phyloP scores from a whole-genome alignment of 2,329 filamentous ascomycete genomes.

The Aspergillus spinulosporus region DNA sequence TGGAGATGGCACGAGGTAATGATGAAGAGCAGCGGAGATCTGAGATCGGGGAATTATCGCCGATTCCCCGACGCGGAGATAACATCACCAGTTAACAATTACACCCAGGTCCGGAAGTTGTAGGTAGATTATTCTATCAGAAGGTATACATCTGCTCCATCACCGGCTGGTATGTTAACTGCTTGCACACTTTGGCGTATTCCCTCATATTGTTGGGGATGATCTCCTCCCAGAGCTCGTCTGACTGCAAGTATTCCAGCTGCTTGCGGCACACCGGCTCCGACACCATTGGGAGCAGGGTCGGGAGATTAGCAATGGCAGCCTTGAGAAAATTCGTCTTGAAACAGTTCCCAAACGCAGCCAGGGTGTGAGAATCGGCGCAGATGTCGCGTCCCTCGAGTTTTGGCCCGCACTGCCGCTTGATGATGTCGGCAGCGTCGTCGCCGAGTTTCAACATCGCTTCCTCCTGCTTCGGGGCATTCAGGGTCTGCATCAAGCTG shows the following conservation, averaged over 20 bases:
- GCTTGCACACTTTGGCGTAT: conserved; percentile 34
- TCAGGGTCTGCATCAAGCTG: conserved; percentile 32
- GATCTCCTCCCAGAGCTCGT: conserved; percentile 35
- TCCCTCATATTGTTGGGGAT: conserved; percentile 39
- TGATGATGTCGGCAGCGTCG: conserved; percentile 37
- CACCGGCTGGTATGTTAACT: conserved; percentile 21
- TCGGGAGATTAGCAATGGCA: conserved; percentile 31
- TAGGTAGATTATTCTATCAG: neutral
- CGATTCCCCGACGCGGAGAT: conserved; percentile 4
- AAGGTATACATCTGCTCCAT: conserved; percentile 20
- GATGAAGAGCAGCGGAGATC: neutral
- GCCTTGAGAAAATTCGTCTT: conserved; percentile 36
- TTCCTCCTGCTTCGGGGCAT: conserved; percentile 33
- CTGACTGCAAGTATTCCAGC: conserved; percentile 30
- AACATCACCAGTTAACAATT: neutral
- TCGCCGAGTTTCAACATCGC: conserved; percentile 36
- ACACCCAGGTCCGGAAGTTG: neutral
- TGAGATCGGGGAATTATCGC: neutral
- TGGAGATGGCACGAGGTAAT: neutral
- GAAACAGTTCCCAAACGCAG: conserved; percentile 38
- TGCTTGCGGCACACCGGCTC: conserved; percentile 34
- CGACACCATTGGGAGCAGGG: conserved; percentile 33
- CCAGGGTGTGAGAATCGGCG: conserved; percentile 32
- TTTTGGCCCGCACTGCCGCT: conserved; percentile 31
- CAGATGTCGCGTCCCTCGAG: conserved; percentile 35